Base-by-base conservation (phyloP, 73 alveolate genomes). In the Blepharisma japonicum region DNA sequence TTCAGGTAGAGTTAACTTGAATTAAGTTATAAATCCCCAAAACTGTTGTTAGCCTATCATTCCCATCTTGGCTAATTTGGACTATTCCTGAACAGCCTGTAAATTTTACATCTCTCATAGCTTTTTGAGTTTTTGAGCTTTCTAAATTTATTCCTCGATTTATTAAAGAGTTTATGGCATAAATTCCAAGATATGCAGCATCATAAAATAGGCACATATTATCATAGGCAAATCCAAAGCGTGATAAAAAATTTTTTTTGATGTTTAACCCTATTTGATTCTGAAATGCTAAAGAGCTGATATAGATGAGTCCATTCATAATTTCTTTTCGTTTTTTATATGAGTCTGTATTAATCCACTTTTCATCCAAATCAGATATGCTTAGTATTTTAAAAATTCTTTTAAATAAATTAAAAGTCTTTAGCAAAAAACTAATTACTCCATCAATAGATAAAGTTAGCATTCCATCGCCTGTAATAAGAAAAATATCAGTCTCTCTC, bases 281-380 rank as follows among this genome's bases (percentile, higher is more conserved):
- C 18, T 9, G 14, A n/a, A n/a, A 61, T 25, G 14, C 74, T 14
- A 39, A n/a, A 32, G 42, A 32, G 3, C 42, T 32, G 42, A 32
- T 3, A 32, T 32, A 32, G 42, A 32, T 32, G 42, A 32, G 42
- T 5, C 74, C 74, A 61, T 8, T 61, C 47, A 61, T 20, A 5
- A 61, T n/a, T 61, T 61, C 74, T 61, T 61, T 61, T 61, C 74
- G 14, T 61, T 61, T 61, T 18, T 20, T 61, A 61, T 39, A 61
- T 14, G 2, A 32, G 3, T 32, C 42, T 32, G 42, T 3, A 32
- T 32, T 32, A 32, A 32, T 3, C 42, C 42, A 1, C 42, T 32
- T 32, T 32, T 32, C 42, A 32, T 32, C 42, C 42, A 32, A 32
- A 32, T 32, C 42, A 3, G 42, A 32, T 32, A 32, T 39, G 14